Conservation (phyloP, 2,329 filamentous ascomycete species). For the Phaeophleospora eucalypticola region DNA sequence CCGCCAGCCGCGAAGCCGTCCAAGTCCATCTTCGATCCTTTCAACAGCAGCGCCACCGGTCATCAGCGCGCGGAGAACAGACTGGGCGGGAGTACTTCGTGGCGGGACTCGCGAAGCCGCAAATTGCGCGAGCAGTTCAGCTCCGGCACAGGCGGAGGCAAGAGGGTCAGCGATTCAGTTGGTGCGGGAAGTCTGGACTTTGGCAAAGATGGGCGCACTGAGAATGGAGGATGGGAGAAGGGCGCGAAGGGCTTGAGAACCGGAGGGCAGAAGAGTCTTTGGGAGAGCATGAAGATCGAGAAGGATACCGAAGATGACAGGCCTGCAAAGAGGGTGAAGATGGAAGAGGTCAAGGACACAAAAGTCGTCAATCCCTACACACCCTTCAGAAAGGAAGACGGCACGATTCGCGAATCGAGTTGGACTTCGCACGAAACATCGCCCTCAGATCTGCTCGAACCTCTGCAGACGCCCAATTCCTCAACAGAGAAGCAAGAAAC, state of each 20-base stretch:
- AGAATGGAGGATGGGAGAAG: conserved; percentile 50
- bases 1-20: conserved; percentile 26
- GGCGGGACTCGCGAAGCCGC: conserved; percentile 64
- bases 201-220: conserved; percentile 46
- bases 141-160: conserved; percentile 52
- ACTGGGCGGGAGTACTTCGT: conserved; percentile 59
- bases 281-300: conserved; percentile 29
- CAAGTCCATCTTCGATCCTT: conserved; percentile 51
- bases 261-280: conserved; percentile 43
- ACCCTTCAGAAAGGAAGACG: conserved; percentile 27
- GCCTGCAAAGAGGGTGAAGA: conserved; percentile 20
- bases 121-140: conserved; percentile 70
- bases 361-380: conserved; percentile 31
- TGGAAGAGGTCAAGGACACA: conserved; percentile 14
- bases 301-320: conserved; percentile 14
- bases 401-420: conserved; percentile 29
- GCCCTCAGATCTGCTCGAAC: conserved; percentile 29
- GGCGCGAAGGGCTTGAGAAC: conserved; percentile 47
- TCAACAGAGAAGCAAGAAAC: conserved; percentile 1
- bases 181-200: conserved; percentile 60
- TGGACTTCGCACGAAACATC: conserved; percentile 31
- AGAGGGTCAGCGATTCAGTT: conserved; percentile 60
- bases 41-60: conserved; percentile 86
- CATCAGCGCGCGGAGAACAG: conserved; percentile 72
- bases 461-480: conserved; percentile 15